Base-by-base conservation (phyloP, 2,329 filamentous ascomycete species). In the Lasiodiplodia sp. region DNA sequence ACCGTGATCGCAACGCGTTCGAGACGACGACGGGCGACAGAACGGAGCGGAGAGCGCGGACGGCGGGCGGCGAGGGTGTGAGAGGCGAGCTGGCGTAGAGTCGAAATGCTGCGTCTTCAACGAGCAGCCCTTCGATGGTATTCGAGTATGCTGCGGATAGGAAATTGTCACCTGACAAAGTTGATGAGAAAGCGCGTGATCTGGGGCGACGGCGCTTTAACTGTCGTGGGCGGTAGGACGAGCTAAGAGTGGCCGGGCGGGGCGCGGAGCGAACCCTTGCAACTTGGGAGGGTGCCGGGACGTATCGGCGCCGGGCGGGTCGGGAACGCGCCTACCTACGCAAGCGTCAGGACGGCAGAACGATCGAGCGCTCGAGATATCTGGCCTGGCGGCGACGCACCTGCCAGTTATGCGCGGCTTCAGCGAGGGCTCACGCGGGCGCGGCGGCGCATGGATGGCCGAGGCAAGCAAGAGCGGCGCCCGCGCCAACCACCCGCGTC, bases 281-380 rank as follows among this genome's bases (percentile, higher is more conserved):
- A 44, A 18, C 14, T 40, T 25, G 12, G 21, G 56, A 14, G 37
- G 56, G 57, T 49, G 25, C 28, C 47, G 47, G 31, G 60, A 52
- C 60, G 44, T 64, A 51, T 34, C 60, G 47, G 60, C 28, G 44
- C 60, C 60, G 60, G 60, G 60, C 60, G 60, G 60, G 47, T 64
- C 60, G 47, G 60, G 60, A 64, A 49, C 57, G 58, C 58, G 38
- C 40, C 58, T 31, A 47, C 58, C 23, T n/a, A 52, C 60, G 60
- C 60, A 64, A 64, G 47, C 60, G 52, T 64, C 58, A 52, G 28
- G 25, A 37, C 28, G 40, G 47, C 60, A 12, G 60, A 52, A 25
- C 60, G 47, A 62, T 38, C 57, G 40, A 31, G 4, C 10, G 21
- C 44, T 14, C 34, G 10, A 53, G 11, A 57, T 57, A 23, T 38